Percentiles rank a stretch among this genome's conserved stretches.
Evolutionary conservation across 495 filamentous ascomycete genomes (phyloP).

Genomic region (Tirmania nivea): DNA sequence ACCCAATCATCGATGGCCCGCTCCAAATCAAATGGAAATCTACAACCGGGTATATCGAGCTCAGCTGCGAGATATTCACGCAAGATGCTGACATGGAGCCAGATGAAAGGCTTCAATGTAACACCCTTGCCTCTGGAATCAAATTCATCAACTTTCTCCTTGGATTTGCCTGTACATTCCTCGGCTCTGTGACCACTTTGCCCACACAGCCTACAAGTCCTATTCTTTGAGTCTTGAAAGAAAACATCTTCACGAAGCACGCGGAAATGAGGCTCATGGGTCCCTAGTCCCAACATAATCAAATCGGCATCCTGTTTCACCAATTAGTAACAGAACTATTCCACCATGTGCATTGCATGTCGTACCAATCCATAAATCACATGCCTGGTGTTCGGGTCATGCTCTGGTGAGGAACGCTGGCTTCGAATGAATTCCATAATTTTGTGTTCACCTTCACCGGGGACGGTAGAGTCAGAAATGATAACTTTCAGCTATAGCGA

Average conservation of each 20-base stretch:
- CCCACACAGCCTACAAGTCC: conserved; percentile 66
- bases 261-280: conserved; percentile 93
- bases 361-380: conserved; percentile 62
- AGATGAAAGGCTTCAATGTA: conserved; percentile 73
- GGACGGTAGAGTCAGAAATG: conserved; percentile 93
- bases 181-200: conserved; percentile 72
- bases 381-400: conserved; percentile 91
- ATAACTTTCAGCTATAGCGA: conserved; percentile 57
- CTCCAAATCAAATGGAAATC: conserved; percentile 71
- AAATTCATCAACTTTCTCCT: conserved; percentile 65
- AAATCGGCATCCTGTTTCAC: conserved; percentile 55
- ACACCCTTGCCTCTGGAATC: conserved; percentile 47
- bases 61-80: conserved; percentile 86
- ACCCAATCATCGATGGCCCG: conserved; percentile 98
- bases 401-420: conserved; percentile 68
- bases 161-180: conserved; percentile 61
- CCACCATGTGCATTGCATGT: conserved; percentile 10
- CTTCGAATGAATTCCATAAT: conserved; percentile 97
- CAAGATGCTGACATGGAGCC: conserved; percentile 82
- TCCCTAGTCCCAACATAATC: conserved; percentile 94
- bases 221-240: conserved; percentile 59
- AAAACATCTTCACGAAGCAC: conserved; percentile 97
- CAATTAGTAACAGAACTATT: conserved; percentile 7
- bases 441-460: conserved; percentile 96
- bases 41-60: conserved; percentile 56